Evolutionary conservation across 306 rosid species (phyloP), one percentile per base, ranked within the genome.

Genomic region (Quercus glauca): DNA sequence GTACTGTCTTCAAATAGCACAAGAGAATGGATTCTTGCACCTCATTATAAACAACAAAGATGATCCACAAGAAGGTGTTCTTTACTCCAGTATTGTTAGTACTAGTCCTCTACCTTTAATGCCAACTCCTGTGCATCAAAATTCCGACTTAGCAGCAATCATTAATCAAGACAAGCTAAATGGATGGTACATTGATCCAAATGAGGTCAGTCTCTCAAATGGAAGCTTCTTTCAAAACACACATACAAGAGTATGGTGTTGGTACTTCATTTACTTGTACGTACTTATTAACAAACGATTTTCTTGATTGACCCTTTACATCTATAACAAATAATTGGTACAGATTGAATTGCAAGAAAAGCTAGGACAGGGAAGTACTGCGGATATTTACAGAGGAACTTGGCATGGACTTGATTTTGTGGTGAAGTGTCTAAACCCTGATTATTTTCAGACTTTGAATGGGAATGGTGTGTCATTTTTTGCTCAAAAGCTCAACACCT

Each of bases 401-500:
- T 92, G 95, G 95, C 89, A 94, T 0, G 97, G 95, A 35, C 76
- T 64, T 9, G 92, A 88, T 14, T 97, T 94, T 55, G 97, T 96
- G 26, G 91, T 94, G 73, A 94, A 94, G 73, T 91, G 97, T 87
- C 72, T 90, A 26, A 21, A 81, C 5, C 49, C 80, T 0, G 87
- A 91, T 1, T 92, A 91, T 81, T 94, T 94, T 78, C 13, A 64
- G 29, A 37, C 43, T 37, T 82, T 85, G 9, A 92, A 90, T 13
- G 86, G 49, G 55, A 85, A 87, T 17, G 89, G 91, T 2, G 81
- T 87, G 5, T 63, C 81, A 15, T 94, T 85, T 80, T 94, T 87
- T 1, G 84, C 88, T 19, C 96, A 91, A 76, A 97, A 92, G 81
- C 59, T 94, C 0, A 90, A 94, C 35, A 94, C 94, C 1, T 80